A percentile compares a stretch with the other conserved stretches of the same genome.
Evolutionary conservation across 345 rosid genomes (phyloP).

Genomic region (Diplotaxis tenuifolia): DNA sequence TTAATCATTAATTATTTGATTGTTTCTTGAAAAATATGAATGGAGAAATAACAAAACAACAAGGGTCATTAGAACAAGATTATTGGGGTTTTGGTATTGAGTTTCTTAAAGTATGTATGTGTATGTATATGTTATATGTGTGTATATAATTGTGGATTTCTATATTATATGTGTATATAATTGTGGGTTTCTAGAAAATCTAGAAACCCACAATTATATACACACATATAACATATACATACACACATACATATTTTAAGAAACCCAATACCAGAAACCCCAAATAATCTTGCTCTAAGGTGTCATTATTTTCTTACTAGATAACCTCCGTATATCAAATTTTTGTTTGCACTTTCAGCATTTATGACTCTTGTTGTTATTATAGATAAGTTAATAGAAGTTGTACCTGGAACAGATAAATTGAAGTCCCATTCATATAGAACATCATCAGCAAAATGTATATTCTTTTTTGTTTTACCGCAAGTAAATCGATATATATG

Average conservation of each 20-base stretch:
- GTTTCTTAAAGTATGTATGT: too few relatives aligned
- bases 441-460: not conserved
- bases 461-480: not conserved
- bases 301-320: conserved; percentile 21
- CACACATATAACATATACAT: too few relatives aligned
- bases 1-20: conserved; percentile 7
- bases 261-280: too few relatives aligned
- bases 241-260: too few relatives aligned
- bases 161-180: too few relatives aligned
- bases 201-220: too few relatives aligned
- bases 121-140: too few relatives aligned
- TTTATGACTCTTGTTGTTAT: not conserved
- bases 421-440: not conserved
- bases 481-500: not conserved
- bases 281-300: too few relatives aligned
- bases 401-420: not conserved
- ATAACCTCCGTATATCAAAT: not conserved
- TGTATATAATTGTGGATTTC: too few relatives aligned
- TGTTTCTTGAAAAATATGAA: conserved; percentile 17
- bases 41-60: not conserved
- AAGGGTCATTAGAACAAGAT: conserved; percentile 3
- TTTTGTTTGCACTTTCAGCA: not conserved
- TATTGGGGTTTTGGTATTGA: too few relatives aligned
- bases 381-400: not conserved
- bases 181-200: too few relatives aligned